These are phyloP conservation scores for Pseudomonodictys pantanalensis DNA, from an alignment of 495 filamentous ascomycete genomes.

Conservation along the genomic window DNA sequence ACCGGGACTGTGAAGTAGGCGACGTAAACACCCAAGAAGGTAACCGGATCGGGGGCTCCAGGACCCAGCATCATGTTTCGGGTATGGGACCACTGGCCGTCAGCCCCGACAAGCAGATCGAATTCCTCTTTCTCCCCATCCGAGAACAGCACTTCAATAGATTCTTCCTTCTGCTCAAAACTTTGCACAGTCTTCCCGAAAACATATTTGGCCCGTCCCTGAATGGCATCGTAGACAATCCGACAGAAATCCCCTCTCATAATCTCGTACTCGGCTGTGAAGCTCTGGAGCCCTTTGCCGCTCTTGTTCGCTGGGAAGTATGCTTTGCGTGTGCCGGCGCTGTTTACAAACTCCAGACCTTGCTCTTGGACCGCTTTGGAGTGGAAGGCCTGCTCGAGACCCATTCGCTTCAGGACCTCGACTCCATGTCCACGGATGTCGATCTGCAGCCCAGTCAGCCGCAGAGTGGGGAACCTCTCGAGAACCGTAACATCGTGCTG, in stretches of 20 bases:
- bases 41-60: no score
- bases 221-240: slow-evolving; percentile 37
- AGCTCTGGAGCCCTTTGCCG: slow-evolving; percentile 34
- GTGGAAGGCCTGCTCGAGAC: slow-evolving; percentile 38
- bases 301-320: slow-evolving; percentile 40
- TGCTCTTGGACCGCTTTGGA: slow-evolving; percentile 35
- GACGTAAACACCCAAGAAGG: slow-evolving; percentile 47
- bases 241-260: slow-evolving; percentile 47
- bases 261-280: slow-evolving; percentile 50
- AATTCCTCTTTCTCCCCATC: slow-evolving; percentile 19
- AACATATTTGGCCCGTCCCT: slow-evolving; percentile 31
- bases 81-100: slow-evolving; percentile 27
- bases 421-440: slow-evolving; percentile 46
- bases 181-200: slow-evolving; percentile 36
- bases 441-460: slow-evolving; percentile 41
- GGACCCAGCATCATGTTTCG: slow-evolving; percentile 6
- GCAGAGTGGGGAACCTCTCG: slow-evolving; percentile 41
- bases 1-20: no score
- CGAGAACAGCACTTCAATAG: slow-evolving; percentile 27
- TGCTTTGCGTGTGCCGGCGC: slow-evolving; percentile 24
- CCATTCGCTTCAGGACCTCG: slow-evolving; percentile 43
- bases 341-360: slow-evolving; percentile 42
- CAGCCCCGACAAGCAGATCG: slow-evolving; percentile 34
- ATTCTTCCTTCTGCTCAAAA: slow-evolving; percentile 22
- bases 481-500: slow-evolving; percentile 42